Evolutionary conservation across 2,329 filamentous ascomycete genomes (phyloP).

Genomic region (Diaporthe vaccinii): DNA sequence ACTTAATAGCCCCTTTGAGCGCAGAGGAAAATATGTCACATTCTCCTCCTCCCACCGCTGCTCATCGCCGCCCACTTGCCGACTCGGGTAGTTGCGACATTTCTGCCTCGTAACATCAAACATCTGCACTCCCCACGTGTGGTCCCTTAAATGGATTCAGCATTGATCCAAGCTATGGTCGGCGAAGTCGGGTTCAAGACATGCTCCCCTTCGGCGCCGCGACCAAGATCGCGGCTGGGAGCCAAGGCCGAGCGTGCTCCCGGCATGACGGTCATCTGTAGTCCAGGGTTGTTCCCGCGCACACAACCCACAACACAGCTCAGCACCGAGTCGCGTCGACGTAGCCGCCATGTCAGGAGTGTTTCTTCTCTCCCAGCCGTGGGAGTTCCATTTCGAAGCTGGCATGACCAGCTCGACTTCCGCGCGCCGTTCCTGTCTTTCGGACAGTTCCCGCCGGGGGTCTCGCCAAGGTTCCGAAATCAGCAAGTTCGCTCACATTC

Average conservation of each 20-base stretch:
- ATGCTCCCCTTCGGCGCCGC: neutral
- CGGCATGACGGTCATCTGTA: neutral
- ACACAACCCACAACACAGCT: neutral
- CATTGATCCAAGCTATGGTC: neutral
- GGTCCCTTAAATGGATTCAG: neutral
- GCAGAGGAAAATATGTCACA: neutral
- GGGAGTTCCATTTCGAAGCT: neutral
- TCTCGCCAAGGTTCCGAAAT: neutral
- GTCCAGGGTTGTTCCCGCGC: slow-evolving; percentile 3
- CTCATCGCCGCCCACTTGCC: neutral
- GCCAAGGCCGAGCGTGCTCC: neutral
- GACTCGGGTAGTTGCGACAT: neutral
- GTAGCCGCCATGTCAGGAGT: neutral
- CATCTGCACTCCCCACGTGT: neutral
- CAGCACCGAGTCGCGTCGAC: slow-evolving; percentile 1
- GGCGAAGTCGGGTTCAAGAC: no score
- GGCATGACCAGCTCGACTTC: neutral
- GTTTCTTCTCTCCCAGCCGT: neutral
- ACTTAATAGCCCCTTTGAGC: slow-evolving; percentile 2
- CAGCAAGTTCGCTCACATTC: neutral
- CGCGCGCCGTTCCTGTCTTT: neutral
- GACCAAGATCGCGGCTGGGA: no score
- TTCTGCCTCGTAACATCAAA: neutral
- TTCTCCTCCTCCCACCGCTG: neutral
- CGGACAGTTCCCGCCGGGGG: neutral